Evolutionary conservation across 306 rosid genomes (phyloP).

Genomic region (Mucuna pruriens): DNA sequence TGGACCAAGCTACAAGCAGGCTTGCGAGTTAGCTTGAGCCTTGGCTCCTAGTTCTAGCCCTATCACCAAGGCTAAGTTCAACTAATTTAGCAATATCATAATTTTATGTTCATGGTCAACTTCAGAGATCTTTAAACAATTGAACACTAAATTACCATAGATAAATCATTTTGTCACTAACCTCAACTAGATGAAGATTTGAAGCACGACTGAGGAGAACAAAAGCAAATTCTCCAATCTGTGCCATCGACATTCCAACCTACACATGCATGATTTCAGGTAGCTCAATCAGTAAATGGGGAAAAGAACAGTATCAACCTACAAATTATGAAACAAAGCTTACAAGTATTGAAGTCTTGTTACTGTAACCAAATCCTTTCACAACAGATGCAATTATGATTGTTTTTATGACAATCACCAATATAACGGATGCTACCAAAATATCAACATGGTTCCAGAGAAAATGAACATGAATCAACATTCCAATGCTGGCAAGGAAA

Average conservation of each 20-base stretch:
- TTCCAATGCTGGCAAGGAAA: slow-evolving; percentile 98
- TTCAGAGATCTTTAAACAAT: slow-evolving; percentile 23
- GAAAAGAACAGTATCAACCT: slow-evolving; percentile 14
- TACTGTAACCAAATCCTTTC: slow-evolving; percentile 95
- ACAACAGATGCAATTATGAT: slow-evolving; percentile 76
- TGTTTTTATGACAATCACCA: slow-evolving; percentile 88
- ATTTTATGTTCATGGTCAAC: not conserved
- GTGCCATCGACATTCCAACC: slow-evolving; percentile 98
- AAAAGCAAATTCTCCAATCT: slow-evolving; percentile 96
- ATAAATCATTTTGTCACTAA: slow-evolving; percentile 43
- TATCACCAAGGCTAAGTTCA: not conserved
- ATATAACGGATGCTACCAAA: slow-evolving; percentile 89
- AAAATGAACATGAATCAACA: slow-evolving; percentile 96
- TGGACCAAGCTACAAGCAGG: not conserved
- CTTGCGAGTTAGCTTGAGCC: not conserved
- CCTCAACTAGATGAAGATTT: slow-evolving; percentile 98
- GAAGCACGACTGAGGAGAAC: slow-evolving; percentile 99
- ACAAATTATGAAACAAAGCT: slow-evolving; percentile 49
- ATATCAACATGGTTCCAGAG: slow-evolving; percentile 98
- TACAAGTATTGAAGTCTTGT: slow-evolving; percentile 92
- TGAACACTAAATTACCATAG: not conserved
- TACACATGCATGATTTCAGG: slow-evolving; percentile 44
- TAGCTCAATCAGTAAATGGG: slow-evolving; percentile 20
- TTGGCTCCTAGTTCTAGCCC: slow-evolving; percentile 6
- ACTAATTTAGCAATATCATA: slow-evolving; percentile 11